Evolutionary conservation across 108 stramenopile genomes (phyloP).

Genomic region (Cylindrotheca closterium): DNA sequence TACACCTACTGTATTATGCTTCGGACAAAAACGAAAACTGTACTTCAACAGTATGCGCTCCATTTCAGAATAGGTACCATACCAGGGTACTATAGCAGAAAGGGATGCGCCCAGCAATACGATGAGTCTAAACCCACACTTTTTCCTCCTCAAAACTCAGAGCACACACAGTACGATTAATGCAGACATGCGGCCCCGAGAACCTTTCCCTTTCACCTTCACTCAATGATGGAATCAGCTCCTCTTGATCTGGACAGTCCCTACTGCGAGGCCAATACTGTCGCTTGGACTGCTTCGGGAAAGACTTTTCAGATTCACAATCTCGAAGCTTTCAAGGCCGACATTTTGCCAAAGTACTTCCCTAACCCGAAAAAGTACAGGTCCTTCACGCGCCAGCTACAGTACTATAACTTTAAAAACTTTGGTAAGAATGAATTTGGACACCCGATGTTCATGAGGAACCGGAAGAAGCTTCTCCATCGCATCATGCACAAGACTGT

Average conservation of each 20-base stretch:
- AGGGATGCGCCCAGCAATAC: too few relatives aligned
- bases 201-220: not conserved
- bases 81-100: too few relatives aligned
- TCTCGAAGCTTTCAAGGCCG: constrained; percentile 36
- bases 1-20: too few relatives aligned
- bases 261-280: constrained; percentile 11
- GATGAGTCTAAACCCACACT: too few relatives aligned
- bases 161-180: too few relatives aligned
- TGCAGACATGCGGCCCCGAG: too few relatives aligned
- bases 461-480: constrained; percentile 44
- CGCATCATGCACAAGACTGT: too few relatives aligned
- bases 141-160: too few relatives aligned
- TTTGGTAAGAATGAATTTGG: constrained; percentile 32
- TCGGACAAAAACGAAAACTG: too few relatives aligned
- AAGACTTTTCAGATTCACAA: constrained; percentile 27
- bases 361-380: constrained; percentile 34
- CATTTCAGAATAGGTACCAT: too few relatives aligned
- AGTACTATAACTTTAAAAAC: not conserved
- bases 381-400: constrained; percentile 46
- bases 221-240: constrained; percentile 25
- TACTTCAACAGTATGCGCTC: too few relatives aligned
- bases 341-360: constrained; percentile 41
- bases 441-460: constrained; percentile 66
- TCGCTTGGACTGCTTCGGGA: constrained; percentile 17
- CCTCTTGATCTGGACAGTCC: not conserved